Percentiles rank a stretch among this genome's conserved stretches.
Evolutionary conservation across 495 filamentous ascomycete genomes (phyloP).

Genomic region (Aspergillus hancockii): DNA sequence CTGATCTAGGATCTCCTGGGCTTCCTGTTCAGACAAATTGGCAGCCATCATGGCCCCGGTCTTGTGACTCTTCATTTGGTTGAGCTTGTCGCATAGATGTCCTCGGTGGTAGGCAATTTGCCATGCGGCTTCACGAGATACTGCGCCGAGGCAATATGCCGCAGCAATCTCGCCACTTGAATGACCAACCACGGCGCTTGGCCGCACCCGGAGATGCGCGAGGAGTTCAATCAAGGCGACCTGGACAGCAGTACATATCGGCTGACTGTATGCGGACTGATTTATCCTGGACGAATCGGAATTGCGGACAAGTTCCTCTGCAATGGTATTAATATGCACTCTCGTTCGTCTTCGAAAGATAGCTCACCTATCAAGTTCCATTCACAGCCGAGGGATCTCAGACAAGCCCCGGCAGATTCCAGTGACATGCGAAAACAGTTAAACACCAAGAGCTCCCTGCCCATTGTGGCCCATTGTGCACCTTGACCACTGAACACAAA

Average conservation of each 20-base stretch:
- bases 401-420: constrained; percentile 25
- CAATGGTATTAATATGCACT: too few species aligned
- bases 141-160: constrained; percentile 24
- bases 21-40: neutral
- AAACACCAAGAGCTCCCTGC: constrained; percentile 28
- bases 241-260: constrained; percentile 16
- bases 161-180: constrained; percentile 62
- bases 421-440: constrained; percentile 28
- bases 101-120: neutral
- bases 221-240: constrained; percentile 45
- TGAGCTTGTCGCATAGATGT: too few species aligned
- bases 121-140: neutral
- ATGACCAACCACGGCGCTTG: constrained; percentile 58
- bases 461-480: constrained; percentile 37
- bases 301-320: too few species aligned
- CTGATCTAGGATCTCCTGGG: neutral
- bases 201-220: constrained; percentile 38
- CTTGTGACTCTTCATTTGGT: neutral
- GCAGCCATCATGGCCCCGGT: neutral
- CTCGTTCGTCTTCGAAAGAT: constrained; percentile 7
- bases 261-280: neutral
- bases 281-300: neutral
- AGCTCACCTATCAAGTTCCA: constrained; percentile 33
- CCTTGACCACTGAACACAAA: constrained; percentile 41
- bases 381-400: constrained; percentile 29